Base-by-base conservation (phyloP, 1,284 basidiomycete species). In the Phlebopus sp. region DNA sequence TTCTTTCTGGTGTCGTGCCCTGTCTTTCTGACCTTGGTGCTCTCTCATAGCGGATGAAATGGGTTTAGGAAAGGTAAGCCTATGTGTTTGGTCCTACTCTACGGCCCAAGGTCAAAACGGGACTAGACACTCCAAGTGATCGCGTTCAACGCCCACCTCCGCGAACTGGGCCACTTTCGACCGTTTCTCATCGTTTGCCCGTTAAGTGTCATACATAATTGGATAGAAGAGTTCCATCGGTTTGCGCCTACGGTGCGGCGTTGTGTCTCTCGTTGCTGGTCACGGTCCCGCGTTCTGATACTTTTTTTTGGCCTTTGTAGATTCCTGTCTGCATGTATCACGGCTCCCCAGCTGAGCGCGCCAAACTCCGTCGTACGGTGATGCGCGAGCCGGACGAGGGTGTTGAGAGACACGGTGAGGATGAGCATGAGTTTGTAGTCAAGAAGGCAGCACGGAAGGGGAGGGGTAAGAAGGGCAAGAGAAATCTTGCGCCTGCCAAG, bases 181-280 rank as follows among this genome's bases (percentile, higher is more conserved):
- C 93, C 93, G 0, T 94, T 95, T 64, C 79, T 98, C 37, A 71
- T 98, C 50, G 92, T 96, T 11, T 95, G 92, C 55, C 94, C 95
- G 0, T 78, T 97, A 2, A 94, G 91, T 38, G 94, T 97, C 5
- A 72, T 97, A 31, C 84, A 93, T 60, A 97, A 97, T 60, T 98
- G 95, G 95, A 70, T 81, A 0, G 81, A 84, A 44, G 95, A 98
- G 65, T 97, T 94, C 63, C 70, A 74, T 37, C 86, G 86, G 56
- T 97, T 95, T 64, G 84, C 89, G 5, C 92, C 90, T 8, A 64
- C 73, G 31, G 85, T 89, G 21, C 51, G 58, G 80, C 61, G 60
- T 52, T 45, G 46, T 48, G 36, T 19, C 36, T n/a, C 43, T 29
- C 21, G 39, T 15, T 39, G 9, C 8, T 18, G n/a, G 25, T 25